A percentile compares a stretch with the other conserved stretches of the same genome.
These are phyloP conservation scores for Bruguiera sexangula DNA, from an alignment of 345 rosid species.

Conservation along the genomic window DNA sequence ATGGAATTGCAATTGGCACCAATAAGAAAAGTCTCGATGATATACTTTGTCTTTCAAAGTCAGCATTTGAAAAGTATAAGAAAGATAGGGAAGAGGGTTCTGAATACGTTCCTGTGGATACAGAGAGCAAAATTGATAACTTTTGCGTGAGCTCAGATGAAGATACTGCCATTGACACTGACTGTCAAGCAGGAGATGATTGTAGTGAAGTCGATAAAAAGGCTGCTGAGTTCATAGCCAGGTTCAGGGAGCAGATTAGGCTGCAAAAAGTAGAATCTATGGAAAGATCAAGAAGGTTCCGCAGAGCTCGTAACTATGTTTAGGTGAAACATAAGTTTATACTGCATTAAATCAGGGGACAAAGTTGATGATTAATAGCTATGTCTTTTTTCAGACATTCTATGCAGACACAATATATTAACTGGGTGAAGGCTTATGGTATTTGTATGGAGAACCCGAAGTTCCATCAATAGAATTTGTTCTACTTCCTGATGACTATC, in stretches of 20 bases:
- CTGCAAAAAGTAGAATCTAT: constrained; percentile 65
- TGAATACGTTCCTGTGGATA: constrained; percentile 12
- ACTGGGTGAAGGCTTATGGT: too few relatives aligned
- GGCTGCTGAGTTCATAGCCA: constrained; percentile 92
- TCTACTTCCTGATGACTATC: too few relatives aligned
- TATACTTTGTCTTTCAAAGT: constrained; percentile 6
- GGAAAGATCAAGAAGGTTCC: constrained; percentile 47
- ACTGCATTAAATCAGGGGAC: background rate
- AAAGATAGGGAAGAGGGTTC: constrained; percentile 17
- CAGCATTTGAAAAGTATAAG: constrained; percentile 10
- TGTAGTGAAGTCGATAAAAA: constrained; percentile 75
- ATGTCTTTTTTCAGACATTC: too few relatives aligned
- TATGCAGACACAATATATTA: too few relatives aligned
- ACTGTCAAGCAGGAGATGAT: constrained; percentile 39
- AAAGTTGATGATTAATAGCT: background rate
- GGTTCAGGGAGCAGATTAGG: constrained; percentile 79
- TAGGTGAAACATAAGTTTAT: constrained; percentile 11
- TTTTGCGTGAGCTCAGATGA: constrained; percentile 29
- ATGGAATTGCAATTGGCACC: constrained; percentile 12
- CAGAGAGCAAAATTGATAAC: constrained; percentile 24
- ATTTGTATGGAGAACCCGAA: too few relatives aligned
- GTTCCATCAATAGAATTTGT: too few relatives aligned
- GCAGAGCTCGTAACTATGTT: constrained; percentile 22
- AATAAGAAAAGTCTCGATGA: constrained; percentile 19
- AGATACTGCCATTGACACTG: constrained; percentile 10